phyloP scores from a whole-genome alignment of 768 basidiomycete genomes.

The Harrya chromipes region DNA sequence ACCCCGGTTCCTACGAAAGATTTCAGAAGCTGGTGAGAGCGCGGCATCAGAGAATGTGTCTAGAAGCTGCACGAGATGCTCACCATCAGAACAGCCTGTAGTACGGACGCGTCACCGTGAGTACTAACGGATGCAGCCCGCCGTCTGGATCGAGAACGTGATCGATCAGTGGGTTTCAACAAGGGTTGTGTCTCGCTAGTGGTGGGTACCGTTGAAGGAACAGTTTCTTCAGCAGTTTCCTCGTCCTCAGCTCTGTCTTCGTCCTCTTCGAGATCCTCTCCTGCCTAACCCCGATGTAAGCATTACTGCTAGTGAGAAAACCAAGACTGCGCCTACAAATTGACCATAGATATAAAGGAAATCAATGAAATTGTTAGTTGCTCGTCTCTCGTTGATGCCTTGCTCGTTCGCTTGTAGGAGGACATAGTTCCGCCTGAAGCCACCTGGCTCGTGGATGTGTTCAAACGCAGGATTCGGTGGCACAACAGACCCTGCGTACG shows the following conservation, averaged over 20 bases:
- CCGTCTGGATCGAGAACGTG: conserved; percentile 54
- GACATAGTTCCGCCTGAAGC: conserved; percentile 89
- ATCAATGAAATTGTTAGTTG: conserved; percentile 86
- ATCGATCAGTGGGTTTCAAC: conserved; percentile 37
- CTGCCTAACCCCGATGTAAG: conserved; percentile 53
- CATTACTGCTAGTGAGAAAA: neutral
- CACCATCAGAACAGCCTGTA: conserved; percentile 93
- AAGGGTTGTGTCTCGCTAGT: conserved; percentile 55
- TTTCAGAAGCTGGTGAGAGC: conserved; percentile 68
- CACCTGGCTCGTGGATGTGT: conserved; percentile 94
- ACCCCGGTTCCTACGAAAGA: conserved; percentile 96
- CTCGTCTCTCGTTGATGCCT: conserved; percentile 55
- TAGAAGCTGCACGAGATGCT: conserved; percentile 16
- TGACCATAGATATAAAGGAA: conserved; percentile 95
- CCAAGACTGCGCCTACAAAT: conserved; percentile 60
- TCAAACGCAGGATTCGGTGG: conserved; percentile 76
- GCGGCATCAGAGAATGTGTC: too few species aligned
- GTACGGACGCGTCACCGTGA: conserved; percentile 84
- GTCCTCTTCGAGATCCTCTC: conserved; percentile 89
- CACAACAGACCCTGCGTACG: conserved; percentile 54
- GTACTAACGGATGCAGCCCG: conserved; percentile 54
- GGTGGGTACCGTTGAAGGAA: conserved; percentile 3
- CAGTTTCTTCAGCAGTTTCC: conserved; percentile 38
- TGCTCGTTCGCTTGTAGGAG: conserved; percentile 67
- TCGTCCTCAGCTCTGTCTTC: conserved; percentile 63